Percentiles rank a stretch among this genome's conserved stretches.
Conservation (phyloP, 2,329 filamentous ascomycete species). For the Xylariaceae sp. region DNA sequence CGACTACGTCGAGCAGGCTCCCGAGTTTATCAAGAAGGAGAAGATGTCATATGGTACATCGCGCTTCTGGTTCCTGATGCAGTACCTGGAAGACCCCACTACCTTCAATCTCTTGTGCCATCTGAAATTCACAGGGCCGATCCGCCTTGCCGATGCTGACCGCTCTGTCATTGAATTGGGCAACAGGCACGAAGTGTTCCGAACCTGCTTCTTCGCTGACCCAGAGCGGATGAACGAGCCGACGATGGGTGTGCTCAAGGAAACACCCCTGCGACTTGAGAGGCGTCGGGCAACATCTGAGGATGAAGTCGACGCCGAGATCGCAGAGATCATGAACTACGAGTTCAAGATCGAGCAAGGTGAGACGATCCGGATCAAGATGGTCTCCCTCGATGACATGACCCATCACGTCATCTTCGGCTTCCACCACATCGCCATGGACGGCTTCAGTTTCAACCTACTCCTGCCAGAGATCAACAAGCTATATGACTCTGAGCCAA, state of each 20-base stretch:
- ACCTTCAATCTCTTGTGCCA: conserved; percentile 35
- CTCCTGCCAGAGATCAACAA: conserved; percentile 9
- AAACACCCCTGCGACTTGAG: conserved; percentile 24
- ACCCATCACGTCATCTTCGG: conserved; percentile 37
- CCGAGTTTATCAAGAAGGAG: conserved; percentile 1
- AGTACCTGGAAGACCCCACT: conserved; percentile 31
- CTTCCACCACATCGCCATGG: conserved; percentile 46
- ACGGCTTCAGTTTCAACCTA: conserved; percentile 36
- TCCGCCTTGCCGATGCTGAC: conserved; percentile 26
- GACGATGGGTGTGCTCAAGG: conserved; percentile 14
- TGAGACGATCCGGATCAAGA: conserved; percentile 27
- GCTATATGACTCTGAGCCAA: conserved; percentile 7
- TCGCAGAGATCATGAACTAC: conserved; percentile 27
- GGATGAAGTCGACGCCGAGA: conserved; percentile 24
- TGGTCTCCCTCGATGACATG: conserved; percentile 29
- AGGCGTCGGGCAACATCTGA: conserved; percentile 12
- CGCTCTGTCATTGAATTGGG: conserved; percentile 30
- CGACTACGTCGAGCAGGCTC: neutral
- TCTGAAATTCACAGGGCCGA: conserved; percentile 26
- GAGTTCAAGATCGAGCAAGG: conserved; percentile 35
- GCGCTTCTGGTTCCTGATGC: conserved; percentile 35
- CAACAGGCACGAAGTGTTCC: conserved; percentile 28
- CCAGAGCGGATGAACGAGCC: conserved; percentile 3
- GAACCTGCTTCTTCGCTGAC: conserved; percentile 27
- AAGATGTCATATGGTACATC: conserved; percentile 35